These are phyloP conservation scores for Gossypium armourianum DNA, from an alignment of 441 rosid genomes.

Conservation along the genomic window DNA sequence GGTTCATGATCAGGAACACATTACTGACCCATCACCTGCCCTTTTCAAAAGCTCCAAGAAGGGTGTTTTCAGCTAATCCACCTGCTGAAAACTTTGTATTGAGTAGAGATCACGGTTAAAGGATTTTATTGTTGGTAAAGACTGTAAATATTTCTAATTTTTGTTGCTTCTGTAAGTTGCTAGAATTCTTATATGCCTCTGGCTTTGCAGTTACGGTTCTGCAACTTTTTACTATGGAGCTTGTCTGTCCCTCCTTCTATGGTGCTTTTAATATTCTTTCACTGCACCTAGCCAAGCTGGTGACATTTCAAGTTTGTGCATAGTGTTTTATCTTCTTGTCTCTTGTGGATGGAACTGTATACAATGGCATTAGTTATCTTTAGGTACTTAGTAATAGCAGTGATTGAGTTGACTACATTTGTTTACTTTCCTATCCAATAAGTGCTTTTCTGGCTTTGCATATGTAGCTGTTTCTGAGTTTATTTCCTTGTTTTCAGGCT, in stretches of 20 bases:
- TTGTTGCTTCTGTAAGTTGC: too few species aligned
- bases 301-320: not conserved
- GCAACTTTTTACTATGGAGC: not conserved
- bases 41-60: not conserved
- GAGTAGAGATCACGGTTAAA: not conserved
- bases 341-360: not conserved
- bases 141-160: too few species aligned
- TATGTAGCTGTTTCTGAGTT: slow-evolving; percentile 17
- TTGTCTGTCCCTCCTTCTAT: not conserved
- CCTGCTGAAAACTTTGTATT: not conserved
- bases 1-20: not conserved
- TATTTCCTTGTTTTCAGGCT: slow-evolving; percentile 41
- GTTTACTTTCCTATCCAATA: slow-evolving; percentile 3
- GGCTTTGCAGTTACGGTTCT: too few species aligned
- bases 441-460: not conserved
- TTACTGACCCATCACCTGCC: not conserved
- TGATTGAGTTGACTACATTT: slow-evolving; percentile 1
- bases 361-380: not conserved
- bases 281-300: not conserved
- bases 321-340: not conserved
- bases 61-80: not conserved
- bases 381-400: not conserved
- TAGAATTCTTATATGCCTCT: not conserved
- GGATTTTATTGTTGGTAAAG: not conserved
- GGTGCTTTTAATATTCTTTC: not conserved